Conservation (phyloP, 2,329 filamentous ascomycete genomes). For the Epichloe hybrida region DNA sequence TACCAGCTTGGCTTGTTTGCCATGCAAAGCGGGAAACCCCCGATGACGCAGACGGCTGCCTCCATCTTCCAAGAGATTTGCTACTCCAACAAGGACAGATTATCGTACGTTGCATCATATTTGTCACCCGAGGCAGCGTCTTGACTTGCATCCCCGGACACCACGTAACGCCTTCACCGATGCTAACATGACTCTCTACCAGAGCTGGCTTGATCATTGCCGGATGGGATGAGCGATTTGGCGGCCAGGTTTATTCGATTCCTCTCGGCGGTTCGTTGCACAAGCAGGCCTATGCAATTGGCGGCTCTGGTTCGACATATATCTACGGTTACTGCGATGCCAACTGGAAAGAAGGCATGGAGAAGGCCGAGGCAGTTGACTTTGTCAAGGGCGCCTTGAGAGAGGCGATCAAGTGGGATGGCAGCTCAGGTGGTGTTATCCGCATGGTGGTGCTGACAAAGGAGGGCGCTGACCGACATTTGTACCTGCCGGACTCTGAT, state of each 20-base stretch:
- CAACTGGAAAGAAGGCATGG: constrained; percentile 92
- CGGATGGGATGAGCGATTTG: constrained; percentile 87
- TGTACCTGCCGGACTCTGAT: constrained; percentile 87
- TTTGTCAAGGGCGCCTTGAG: constrained; percentile 86
- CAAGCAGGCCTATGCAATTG: constrained; percentile 93
- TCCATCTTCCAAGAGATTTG: constrained; percentile 96
- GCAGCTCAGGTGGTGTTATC: constrained; percentile 95
- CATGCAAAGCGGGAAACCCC: constrained; percentile 75
- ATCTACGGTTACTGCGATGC: constrained; percentile 98
- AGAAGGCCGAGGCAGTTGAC: constrained; percentile 72
- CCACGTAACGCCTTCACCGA: too few species aligned
- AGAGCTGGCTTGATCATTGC: constrained; percentile 96
- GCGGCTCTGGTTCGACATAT: constrained; percentile 94
- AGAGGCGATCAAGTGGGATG: constrained; percentile 99
- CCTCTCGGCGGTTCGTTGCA: constrained; percentile 92
- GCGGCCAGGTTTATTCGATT: constrained; percentile 95
- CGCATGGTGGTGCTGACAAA: constrained; percentile 92
- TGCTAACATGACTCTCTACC: neutral
- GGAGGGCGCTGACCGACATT: constrained; percentile 77
- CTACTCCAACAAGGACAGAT: constrained; percentile 89
- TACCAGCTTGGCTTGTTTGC: constrained; percentile 91
- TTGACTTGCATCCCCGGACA: neutral
- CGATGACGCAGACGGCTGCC: constrained; percentile 88
- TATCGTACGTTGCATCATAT: constrained; percentile 49
- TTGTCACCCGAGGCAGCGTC: neutral